Evolutionary conservation across 306 rosid genomes (phyloP).

Genomic region (Quercus gilva): DNA sequence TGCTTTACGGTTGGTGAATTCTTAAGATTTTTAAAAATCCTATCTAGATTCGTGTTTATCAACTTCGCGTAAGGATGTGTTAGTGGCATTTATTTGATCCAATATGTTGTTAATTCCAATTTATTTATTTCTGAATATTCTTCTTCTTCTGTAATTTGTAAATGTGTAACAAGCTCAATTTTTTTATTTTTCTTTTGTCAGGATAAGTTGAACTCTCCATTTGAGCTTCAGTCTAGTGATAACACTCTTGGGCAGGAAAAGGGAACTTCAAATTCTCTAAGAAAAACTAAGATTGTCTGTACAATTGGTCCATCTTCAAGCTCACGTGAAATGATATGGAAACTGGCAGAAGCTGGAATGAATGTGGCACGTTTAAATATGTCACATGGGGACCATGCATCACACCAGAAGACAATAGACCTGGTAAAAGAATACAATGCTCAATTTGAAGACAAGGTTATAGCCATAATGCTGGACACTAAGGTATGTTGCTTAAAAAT

Average conservation of each 20-base stretch:
- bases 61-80: neutral
- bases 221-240: constrained; percentile 33
- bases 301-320: constrained; percentile 92
- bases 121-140: neutral
- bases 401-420: constrained; percentile 84
- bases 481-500: constrained; percentile 45
- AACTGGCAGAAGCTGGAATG: constrained; percentile 82
- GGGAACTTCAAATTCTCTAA: constrained; percentile 30
- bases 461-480: constrained; percentile 96
- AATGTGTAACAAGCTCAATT: constrained; percentile 15
- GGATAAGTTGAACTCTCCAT: constrained; percentile 37
- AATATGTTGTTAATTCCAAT: neutral
- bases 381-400: constrained; percentile 93
- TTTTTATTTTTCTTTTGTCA: neutral
- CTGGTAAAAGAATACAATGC: constrained; percentile 82
- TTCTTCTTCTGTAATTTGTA: neutral
- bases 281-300: constrained; percentile 87
- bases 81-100: neutral
- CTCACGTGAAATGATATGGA: constrained; percentile 93
- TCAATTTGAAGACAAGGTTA: constrained; percentile 64
- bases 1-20: neutral
- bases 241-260: constrained; percentile 19
- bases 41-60: too few species aligned
- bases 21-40: too few species aligned
- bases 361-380: constrained; percentile 87